Evolutionary conservation across 2,329 filamentous ascomycete genomes (phyloP).

Genomic region (Trichoderma sp.): DNA sequence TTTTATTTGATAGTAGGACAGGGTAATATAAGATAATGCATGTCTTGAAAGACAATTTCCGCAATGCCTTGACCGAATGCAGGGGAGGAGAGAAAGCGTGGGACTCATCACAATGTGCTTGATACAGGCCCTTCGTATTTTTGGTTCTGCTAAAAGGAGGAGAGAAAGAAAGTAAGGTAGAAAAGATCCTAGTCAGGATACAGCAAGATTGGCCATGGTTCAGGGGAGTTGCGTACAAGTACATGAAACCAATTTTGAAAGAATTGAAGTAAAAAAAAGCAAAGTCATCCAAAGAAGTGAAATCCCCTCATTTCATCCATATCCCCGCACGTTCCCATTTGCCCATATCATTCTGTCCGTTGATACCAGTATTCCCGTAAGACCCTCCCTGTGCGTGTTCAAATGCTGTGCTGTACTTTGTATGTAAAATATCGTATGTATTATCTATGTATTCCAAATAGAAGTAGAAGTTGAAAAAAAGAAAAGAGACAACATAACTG

Average conservation of each 20-base stretch:
- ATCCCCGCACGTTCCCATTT: background rate
- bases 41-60: constrained; percentile 15
- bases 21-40: constrained; percentile 2
- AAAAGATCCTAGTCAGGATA: background rate
- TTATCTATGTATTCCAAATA: constrained; percentile 10
- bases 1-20: background rate
- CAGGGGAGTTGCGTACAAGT: background rate
- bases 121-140: constrained; percentile 6
- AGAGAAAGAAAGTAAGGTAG: background rate
- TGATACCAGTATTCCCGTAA: background rate
- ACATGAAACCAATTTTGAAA: background rate
- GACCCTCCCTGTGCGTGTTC: background rate
- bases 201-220: background rate
- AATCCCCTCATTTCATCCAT: background rate
- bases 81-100: background rate
- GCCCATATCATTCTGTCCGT: background rate
- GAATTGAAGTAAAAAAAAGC: background rate
- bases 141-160: background rate
- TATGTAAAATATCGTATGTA: constrained; percentile 17
- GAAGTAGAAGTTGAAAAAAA: background rate
- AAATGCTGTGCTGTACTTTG: background rate
- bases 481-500: background rate
- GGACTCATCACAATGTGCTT: background rate
- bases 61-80: background rate
- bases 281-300: background rate